Evolutionary conservation across 108 stramenopile genomes (phyloP).

Genomic region (Cyclotella baltica): DNA sequence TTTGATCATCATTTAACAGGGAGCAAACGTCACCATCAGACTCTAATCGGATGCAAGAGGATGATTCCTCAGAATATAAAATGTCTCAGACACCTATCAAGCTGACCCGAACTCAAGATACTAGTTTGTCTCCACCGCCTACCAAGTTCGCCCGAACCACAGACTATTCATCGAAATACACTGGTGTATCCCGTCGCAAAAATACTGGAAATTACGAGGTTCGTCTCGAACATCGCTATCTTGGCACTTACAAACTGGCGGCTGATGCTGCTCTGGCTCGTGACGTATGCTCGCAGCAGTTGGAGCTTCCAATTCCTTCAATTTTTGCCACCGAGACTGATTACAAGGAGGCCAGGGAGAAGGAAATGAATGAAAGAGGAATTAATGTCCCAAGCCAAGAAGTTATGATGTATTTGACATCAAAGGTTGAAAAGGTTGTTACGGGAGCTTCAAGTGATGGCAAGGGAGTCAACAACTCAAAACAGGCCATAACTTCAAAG

Average conservation of each 20-base stretch:
- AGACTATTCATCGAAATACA: slow-evolving; percentile 1
- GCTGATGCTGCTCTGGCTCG: slow-evolving; percentile 11
- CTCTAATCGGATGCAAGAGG: no score
- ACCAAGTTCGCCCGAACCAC: not conserved
- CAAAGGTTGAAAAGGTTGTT: not conserved
- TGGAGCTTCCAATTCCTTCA: not conserved
- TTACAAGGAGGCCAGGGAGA: not conserved
- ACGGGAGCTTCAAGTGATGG: not conserved
- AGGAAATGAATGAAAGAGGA: not conserved
- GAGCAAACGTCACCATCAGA: no score
- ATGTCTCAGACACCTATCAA: no score
- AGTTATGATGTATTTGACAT: not conserved
- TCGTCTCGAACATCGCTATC: not conserved
- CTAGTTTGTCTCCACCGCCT: not conserved
- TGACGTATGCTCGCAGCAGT: not conserved
- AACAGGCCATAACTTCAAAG: not conserved
- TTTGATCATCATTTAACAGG: no score
- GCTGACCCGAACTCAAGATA: not conserved
- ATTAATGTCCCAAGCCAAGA: not conserved
- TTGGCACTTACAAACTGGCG: not conserved
- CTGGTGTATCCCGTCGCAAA: not conserved
- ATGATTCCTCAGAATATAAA: no score
- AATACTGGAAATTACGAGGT: not conserved
- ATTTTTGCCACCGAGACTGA: not conserved
- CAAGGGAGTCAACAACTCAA: not conserved